Conservation (phyloP, 2,329 filamentous ascomycete genomes). For the Macrophomina pseudophaseolina region DNA sequence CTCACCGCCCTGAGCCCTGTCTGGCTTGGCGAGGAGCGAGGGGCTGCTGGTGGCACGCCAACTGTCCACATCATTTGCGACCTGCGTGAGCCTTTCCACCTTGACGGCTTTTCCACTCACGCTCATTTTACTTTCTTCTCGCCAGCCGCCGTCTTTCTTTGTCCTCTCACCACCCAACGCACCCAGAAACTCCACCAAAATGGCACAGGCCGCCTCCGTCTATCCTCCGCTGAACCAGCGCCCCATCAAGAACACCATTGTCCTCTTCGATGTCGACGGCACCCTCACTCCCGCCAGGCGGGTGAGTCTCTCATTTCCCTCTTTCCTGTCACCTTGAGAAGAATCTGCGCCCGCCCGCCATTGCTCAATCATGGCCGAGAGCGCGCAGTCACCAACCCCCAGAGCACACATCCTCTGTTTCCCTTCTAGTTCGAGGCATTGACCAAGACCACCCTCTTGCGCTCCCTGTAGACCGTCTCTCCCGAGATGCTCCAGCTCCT, state of each 20-base stretch:
- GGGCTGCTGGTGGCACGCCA: constrained; percentile 14
- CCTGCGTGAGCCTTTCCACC: constrained; percentile 1
- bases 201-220: constrained; percentile 50
- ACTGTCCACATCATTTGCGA: constrained; percentile 11
- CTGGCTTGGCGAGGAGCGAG: constrained; percentile 15
- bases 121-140: neutral
- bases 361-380: neutral
- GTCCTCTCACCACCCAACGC: neutral
- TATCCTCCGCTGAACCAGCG: constrained; percentile 82
- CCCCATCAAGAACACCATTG: constrained; percentile 89
- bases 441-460: neutral
- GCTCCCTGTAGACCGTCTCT: constrained; percentile 61
- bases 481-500: constrained; percentile 86
- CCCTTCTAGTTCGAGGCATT: neutral
- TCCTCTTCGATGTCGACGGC: constrained; percentile 94
- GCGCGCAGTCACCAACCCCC: neutral
- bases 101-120: neutral
- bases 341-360: constrained; percentile 47
- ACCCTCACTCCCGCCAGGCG: constrained; percentile 84
- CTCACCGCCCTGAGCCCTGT: constrained; percentile 14
- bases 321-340: constrained; percentile 63
- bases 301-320: constrained; percentile 55
- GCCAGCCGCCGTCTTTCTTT: neutral
- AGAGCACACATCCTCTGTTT: neutral
- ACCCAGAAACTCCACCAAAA: constrained; percentile 28